Evolutionary conservation across 345 rosid species (phyloP).

Genomic region (Hevea brasiliensis): DNA sequence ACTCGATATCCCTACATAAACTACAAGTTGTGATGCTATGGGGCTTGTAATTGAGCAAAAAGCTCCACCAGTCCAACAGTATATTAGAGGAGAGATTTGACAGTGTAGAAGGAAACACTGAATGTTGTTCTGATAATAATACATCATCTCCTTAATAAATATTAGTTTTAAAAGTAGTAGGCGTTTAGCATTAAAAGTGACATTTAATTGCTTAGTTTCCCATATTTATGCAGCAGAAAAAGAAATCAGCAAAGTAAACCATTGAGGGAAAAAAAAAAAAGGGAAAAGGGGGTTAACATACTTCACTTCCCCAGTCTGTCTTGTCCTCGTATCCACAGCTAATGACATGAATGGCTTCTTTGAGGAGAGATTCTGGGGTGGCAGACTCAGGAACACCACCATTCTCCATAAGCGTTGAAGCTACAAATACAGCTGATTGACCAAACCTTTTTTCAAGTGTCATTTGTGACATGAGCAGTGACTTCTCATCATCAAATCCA

Average conservation of each 20-base stretch:
- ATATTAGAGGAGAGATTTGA: not conserved
- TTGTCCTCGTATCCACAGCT: constrained; percentile 52
- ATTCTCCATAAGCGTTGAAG: constrained; percentile 44
- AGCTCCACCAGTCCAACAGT: not conserved
- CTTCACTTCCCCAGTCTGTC: constrained; percentile 51
- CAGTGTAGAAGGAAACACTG: not conserved
- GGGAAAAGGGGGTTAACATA: not conserved
- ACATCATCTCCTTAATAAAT: not conserved
- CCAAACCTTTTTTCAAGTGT: constrained; percentile 48
- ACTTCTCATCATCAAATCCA: constrained; percentile 45
- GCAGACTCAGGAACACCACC: constrained; percentile 44
- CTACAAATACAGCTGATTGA: constrained; percentile 43
- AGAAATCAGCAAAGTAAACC: not conserved
- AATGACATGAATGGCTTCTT: constrained; percentile 51
- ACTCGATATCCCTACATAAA: not conserved
- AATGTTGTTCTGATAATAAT: not conserved
- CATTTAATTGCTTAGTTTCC: not conserved
- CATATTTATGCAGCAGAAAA: not conserved
- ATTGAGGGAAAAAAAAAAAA: not conserved
- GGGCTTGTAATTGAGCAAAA: not conserved
- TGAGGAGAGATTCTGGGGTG: constrained; percentile 37
- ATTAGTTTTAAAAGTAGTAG: no score
- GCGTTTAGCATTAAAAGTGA: not conserved
- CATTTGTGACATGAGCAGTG: constrained; percentile 45
- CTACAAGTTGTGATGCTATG: not conserved